Conservation (phyloP, 129 eudicot genomes). For the Smallanthus sonchifolius region DNA sequence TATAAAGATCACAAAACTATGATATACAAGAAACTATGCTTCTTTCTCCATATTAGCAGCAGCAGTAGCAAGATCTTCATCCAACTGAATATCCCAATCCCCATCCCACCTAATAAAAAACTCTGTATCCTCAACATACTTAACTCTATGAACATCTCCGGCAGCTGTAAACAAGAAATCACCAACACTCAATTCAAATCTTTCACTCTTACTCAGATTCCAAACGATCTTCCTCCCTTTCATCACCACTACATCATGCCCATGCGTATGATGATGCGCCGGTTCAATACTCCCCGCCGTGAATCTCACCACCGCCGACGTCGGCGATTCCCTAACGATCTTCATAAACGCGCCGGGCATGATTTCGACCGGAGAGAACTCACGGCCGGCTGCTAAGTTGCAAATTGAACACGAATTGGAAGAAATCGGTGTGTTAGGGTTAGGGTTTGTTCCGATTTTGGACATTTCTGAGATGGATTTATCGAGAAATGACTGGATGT, state of each 20-base stretch:
- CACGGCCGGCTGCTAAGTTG: constrained; percentile 33
- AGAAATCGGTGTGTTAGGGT: background rate
- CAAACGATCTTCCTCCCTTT: constrained; percentile 80
- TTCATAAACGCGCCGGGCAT: constrained; percentile 83
- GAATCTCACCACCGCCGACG: constrained; percentile 69
- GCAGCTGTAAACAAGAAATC: constrained; percentile 70
- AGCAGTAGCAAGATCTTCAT: constrained; percentile 81
- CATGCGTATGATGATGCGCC: constrained; percentile 74
- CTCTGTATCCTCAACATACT: constrained; percentile 80
- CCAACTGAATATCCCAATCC: constrained; percentile 68
- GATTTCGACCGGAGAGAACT: constrained; percentile 49
- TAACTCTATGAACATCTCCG: constrained; percentile 81
- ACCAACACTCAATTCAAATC: constrained; percentile 51
- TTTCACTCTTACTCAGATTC: constrained; percentile 65
- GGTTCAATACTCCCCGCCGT: constrained; percentile 81
- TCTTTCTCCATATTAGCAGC: constrained; percentile 31
- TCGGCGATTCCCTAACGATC: constrained; percentile 69
- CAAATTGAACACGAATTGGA: constrained; percentile 36
- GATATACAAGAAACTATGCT: background rate
- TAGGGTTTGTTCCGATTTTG: constrained; percentile 34
- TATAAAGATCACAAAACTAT: no score
- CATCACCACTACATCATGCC: constrained; percentile 78
- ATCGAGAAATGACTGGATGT: constrained; percentile 52
- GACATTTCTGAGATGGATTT: constrained; percentile 53
- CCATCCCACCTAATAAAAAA: constrained; percentile 93